Conservation (phyloP, 768 basidiomycete species). For the Lepiota venenata region DNA sequence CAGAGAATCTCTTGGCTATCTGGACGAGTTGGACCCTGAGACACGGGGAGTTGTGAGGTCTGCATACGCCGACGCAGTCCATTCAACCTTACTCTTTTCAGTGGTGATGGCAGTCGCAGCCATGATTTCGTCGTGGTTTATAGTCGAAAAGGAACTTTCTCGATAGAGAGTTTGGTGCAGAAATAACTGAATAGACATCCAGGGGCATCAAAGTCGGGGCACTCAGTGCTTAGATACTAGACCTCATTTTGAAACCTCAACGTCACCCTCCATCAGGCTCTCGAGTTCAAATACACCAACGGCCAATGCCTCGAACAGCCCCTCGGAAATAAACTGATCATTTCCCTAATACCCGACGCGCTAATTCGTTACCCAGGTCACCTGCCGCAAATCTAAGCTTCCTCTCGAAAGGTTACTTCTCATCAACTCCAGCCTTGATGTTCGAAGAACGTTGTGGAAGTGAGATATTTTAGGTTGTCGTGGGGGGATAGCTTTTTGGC, state of each 20-base stretch:
- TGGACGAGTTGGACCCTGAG: conserved; percentile 38
- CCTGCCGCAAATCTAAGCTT: no score
- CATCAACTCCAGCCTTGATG: no score
- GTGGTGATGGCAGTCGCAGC: conserved; percentile 37
- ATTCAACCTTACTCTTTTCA: conserved; percentile 45
- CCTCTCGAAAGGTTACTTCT: no score
- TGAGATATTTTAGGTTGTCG: no score
- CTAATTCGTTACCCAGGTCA: background rate
- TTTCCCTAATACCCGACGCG: background rate
- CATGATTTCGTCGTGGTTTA: conserved; percentile 44
- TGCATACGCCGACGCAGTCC: conserved; percentile 44
- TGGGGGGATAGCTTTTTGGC: no score
- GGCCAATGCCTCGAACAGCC: no score
- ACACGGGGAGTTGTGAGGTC: conserved; percentile 33
- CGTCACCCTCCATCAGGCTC: no score
- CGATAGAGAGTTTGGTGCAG: background rate
- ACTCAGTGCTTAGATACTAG: no score
- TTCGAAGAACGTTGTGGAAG: no score
- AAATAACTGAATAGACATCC: background rate
- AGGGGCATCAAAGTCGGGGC: no score
- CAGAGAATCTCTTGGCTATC: conserved; percentile 45
- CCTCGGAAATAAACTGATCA: background rate
- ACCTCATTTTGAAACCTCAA: no score
- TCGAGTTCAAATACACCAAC: no score
- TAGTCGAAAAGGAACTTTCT: conserved; percentile 45